These are phyloP conservation scores for Pleoardoris graminearum DNA, from an alignment of 2,329 filamentous ascomycete species.

Conservation along the genomic window DNA sequence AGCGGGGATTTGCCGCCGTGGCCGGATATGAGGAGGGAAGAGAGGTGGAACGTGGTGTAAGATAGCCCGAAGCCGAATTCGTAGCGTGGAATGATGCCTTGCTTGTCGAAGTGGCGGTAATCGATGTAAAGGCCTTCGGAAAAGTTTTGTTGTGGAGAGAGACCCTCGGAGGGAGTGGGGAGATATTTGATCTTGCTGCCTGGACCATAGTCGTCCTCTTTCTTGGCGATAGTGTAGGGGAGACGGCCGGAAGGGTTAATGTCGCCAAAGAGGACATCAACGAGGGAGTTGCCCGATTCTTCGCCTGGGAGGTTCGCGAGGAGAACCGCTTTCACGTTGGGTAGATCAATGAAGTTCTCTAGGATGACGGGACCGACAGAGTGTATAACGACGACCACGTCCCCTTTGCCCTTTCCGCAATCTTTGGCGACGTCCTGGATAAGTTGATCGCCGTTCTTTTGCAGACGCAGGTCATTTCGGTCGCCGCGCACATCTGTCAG, in stretches of 20 bases:
- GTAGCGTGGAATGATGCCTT: slow-evolving; percentile 73
- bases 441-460: slow-evolving; percentile 76
- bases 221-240: slow-evolving; percentile 62
- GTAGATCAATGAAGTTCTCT: slow-evolving; percentile 77
- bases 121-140: slow-evolving; percentile 83
- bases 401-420: slow-evolving; percentile 61
- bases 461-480: slow-evolving; percentile 73
- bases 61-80: slow-evolving; percentile 86
- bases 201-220: slow-evolving; percentile 74
- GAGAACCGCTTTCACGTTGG: slow-evolving; percentile 75
- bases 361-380: slow-evolving; percentile 81
- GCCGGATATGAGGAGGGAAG: slow-evolving; percentile 52
- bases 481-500: slow-evolving; percentile 67
- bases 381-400: slow-evolving; percentile 83
- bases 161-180: slow-evolving; percentile 58
- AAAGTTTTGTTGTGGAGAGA: slow-evolving; percentile 81
- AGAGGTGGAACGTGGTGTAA: slow-evolving; percentile 74
- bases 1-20: slow-evolving; percentile 51
- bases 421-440: slow-evolving; percentile 73
- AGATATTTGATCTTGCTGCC: slow-evolving; percentile 70
- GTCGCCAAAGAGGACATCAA: slow-evolving; percentile 46
- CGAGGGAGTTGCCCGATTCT: slow-evolving; percentile 47
- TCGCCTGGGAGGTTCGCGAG: slow-evolving; percentile 76
- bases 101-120: slow-evolving; percentile 85
- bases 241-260: slow-evolving; percentile 54